Evolutionary conservation across 1,284 basidiomycete species (phyloP), one percentile per base, ranked within the genome.

Genomic region (Ganoderma sinense): DNA sequence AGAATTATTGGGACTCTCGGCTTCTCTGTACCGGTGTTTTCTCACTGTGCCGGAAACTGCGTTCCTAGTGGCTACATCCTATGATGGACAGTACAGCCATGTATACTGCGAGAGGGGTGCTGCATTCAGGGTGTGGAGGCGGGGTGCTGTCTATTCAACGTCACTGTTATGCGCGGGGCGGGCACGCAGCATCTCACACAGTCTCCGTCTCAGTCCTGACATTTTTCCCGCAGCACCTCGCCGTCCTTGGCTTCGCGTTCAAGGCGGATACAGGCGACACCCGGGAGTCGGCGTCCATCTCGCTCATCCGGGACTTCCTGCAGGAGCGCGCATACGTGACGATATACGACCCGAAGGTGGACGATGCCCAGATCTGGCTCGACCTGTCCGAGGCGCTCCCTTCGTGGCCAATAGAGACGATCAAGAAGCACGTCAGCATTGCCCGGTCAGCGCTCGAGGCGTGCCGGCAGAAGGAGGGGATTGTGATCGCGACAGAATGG

Each of bases 241-340:
- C 97, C 59, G 93, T 99, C 59, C 92, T 99, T 63, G 98, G 97
- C 23, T 98, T 97, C 79, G 95, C 95, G 7, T 97, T 97, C 90
- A 97, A 97, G 86, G 96, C 96, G 62, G 96, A 98, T 82, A 98
- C 97, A 29, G 97, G 97, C 74, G 97, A 98, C 82, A 98, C 96
- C 65, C 96, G 98, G 81, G 97, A 99, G 85, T 97, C 96, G 10
- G 92, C 97, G n/a, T 91, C 97, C 29, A 98, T 99, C 83, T 94
- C 95, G 26, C 90, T 99, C 74, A 93, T 97, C 84, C 92, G 92
- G 77, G 93, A 98, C 86, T 99, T 99, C 89, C 88, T 93, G 75
- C 88, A 91, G 61, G 97, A 99, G 85, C 91, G 90, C 73, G 97
- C 97, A 5, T 83, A 90, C 66, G 88, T 99, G 76, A 92, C 90